Conservation (phyloP, 2,329 filamentous ascomycete species). For the Apiospora aurea region DNA sequence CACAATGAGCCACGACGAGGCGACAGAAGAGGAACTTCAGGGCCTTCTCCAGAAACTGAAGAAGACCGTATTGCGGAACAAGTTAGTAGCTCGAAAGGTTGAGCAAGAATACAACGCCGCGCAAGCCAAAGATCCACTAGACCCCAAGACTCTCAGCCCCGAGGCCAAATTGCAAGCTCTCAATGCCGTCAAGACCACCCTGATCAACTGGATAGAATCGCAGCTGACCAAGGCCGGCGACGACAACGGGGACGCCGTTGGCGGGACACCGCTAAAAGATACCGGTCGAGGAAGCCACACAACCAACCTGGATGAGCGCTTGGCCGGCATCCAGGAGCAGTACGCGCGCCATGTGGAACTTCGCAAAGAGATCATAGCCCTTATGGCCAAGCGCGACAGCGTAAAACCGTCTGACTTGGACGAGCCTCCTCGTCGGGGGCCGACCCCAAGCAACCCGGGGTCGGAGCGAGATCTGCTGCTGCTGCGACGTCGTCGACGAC, state of each 20-base stretch:
- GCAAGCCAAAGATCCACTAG: constrained; percentile 46
- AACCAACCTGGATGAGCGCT: constrained; percentile 46
- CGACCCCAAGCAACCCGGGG: constrained; percentile 27
- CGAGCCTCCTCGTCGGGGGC: constrained; percentile 22
- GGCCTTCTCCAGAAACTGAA: constrained; percentile 60
- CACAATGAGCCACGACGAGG: constrained; percentile 47
- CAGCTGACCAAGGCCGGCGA: constrained; percentile 63
- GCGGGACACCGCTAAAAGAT: constrained; percentile 33
- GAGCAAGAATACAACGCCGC: constrained; percentile 61
- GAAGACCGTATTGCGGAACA: constrained; percentile 64
- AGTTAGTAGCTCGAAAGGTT: constrained; percentile 62
- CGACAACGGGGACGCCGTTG: constrained; percentile 37
- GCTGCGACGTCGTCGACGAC: constrained; percentile 22
- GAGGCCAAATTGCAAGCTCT: constrained; percentile 59
- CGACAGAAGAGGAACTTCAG: constrained; percentile 50
- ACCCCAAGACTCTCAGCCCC: constrained; percentile 45
- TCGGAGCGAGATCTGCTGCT: constrained; percentile 18
- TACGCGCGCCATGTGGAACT: constrained; percentile 61
- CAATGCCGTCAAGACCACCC: constrained; percentile 61
- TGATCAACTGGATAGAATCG: constrained; percentile 71
- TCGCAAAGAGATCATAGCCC: constrained; percentile 55
- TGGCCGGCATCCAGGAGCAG: constrained; percentile 59
- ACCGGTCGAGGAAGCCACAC: constrained; percentile 28
- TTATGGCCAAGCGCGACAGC: constrained; percentile 39
- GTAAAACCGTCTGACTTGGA: constrained; percentile 28